Evolutionary conservation across 306 rosid species (phyloP), one percentile per base, ranked within the genome.

Genomic region (Vigna hirtella): DNA sequence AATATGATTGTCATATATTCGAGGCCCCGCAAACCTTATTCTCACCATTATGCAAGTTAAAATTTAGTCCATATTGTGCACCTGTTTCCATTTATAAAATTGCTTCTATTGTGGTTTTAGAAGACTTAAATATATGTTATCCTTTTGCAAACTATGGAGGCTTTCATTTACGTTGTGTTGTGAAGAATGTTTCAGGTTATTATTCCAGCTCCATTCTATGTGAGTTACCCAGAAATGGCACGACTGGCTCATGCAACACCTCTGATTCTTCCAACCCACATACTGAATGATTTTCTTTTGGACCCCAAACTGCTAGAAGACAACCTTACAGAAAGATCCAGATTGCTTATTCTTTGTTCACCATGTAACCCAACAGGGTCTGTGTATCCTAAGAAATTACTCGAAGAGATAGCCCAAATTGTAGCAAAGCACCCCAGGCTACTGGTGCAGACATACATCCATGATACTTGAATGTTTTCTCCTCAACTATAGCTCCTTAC

Each of bases 351-450:
- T 83, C 89, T 93, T 65, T 90, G 98, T 79, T 88, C 97, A 20
- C 98, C 98, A 16, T 91, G 93, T 76, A 93, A 93, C 84, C 98
- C 98, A 50, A 91, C 98, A 4, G 96, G 98, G 34, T 90, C 93
- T 11, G 98, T 91, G 38, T 91, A 90, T 86, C 92, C 96, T 24
- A 90, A 90, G 89, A 79, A 78, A 69, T 75, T 87, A 85, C 96
- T 93, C 24, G 89, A 90, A 86, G 89, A 89, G 83, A 93, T 93
- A 82, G 94, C 98, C 70, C 78, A 83, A 82, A 85, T 93, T 45
- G 97, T 90, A 52, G 93, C 97, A 58, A 93, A 87, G 85, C 96
- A 93, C 86, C 98, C 97, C 47, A 87, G 98, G 89, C 98, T 93
- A 82, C 87, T 94, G 93, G 97, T 91, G 83, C 75, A 77, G 61